Conservation (phyloP, 176 grass and related monocot genomes). For the Bromus sterilis region DNA sequence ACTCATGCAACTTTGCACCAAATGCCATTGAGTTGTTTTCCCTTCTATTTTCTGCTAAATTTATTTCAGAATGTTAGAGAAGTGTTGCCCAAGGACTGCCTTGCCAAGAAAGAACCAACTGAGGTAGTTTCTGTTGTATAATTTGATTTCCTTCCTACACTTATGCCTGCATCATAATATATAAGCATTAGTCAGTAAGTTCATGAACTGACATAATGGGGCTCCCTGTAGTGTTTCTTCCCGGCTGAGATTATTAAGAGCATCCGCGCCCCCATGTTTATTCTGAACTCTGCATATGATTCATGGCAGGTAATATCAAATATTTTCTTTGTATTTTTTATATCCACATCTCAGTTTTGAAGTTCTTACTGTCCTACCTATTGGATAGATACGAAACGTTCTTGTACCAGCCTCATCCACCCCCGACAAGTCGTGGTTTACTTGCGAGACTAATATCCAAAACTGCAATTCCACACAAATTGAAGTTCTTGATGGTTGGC, state of each 20-base stretch:
- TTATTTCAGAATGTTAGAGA: conserved; percentile 40
- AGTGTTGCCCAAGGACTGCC: conserved; percentile 40
- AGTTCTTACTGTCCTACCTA: background rate
- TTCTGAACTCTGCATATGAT: conserved; percentile 65
- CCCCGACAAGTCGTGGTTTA: conserved; percentile 26
- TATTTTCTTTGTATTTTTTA: background rate
- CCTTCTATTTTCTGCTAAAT: background rate
- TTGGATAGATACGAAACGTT: conserved; percentile 21
- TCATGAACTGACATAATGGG: no score
- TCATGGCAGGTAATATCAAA: conserved; percentile 49
- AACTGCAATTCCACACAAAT: conserved; percentile 41
- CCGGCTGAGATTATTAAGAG: conserved; percentile 47
- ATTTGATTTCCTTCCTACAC: background rate
- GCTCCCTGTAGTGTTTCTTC: conserved; percentile 83
- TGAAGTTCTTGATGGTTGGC: conserved; percentile 37
- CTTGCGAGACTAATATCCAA: conserved; percentile 36
- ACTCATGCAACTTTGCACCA: background rate
- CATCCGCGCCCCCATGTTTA: conserved; percentile 44
- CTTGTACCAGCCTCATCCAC: conserved; percentile 20
- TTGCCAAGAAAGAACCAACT: conserved; percentile 25
- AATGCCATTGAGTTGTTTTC: background rate
- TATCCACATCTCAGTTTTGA: background rate
- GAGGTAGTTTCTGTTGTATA: background rate
- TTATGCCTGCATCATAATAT: background rate
- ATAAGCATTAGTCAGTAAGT: no score